Base-by-base conservation (phyloP, 495 filamentous ascomycete species). In the Aspergillus diversus region DNA sequence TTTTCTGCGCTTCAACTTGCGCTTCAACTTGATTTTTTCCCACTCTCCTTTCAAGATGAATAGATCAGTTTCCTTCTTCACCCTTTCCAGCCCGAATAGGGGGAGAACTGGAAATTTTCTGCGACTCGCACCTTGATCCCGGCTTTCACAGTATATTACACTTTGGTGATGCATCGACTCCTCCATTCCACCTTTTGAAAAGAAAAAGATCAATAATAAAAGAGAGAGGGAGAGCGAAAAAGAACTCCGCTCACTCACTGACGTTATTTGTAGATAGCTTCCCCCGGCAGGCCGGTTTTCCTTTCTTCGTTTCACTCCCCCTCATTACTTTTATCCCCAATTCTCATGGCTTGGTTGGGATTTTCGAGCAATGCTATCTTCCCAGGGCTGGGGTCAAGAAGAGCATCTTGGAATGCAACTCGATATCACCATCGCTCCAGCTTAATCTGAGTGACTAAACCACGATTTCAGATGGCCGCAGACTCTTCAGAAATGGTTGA, bases 221-320 rank as follows among this genome's bases (percentile, higher is more conserved):
- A 43, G n/a, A 43, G n/a, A 43, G 9, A 43, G n/a, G 27, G 21
- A n/a, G 8, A 3, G 21, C 9, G 7, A 49, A 49, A 49, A 48
- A 27, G 34, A 60, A 62, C 55, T 49, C 59, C 64, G 64, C 64
- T 66, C 62, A 62, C 42, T 48, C 42, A 58, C 37, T 48, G 55
- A 54, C 15, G 27, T 48, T 13, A 35, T 15, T 21, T 57, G 57
- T 31, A 63, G 16, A 21, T 13, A 54, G 39, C 54, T 42, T 46
- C 47, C 27, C 54, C 52, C 35, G 33, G 52, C 54, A 43, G 15
- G 35, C n/a, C 7, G 31, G 33, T 48, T 17, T 49, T 39, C 13
- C 37, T 61, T 48, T 34, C n/a, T 49, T 32, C 21, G 2, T 56
- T 21, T 32, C 17, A 9, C 9, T 43, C 39, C 5, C 55, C 55